These are phyloP conservation scores for Staphylotrichum longicolle DNA, from an alignment of 495 filamentous ascomycete genomes.

Conservation along the genomic window DNA sequence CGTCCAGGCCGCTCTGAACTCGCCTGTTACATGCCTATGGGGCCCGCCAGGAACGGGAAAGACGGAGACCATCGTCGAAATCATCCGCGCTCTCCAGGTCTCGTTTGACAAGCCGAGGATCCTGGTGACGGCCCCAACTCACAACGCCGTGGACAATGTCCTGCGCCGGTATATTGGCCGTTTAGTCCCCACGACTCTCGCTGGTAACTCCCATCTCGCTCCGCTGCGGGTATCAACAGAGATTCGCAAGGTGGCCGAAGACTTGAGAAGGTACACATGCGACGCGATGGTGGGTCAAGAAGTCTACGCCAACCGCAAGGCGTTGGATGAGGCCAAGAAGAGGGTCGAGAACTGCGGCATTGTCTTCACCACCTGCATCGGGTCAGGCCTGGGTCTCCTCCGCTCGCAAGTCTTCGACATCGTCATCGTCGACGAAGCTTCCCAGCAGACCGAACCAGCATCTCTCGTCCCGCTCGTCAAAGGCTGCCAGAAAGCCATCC, in stretches of 20 bases:
- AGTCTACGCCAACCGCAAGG: slow-evolving; percentile 33
- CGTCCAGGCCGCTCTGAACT: slow-evolving; percentile 36
- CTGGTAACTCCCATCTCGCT: neutral
- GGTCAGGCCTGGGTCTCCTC: slow-evolving; percentile 49
- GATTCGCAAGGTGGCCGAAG: slow-evolving; percentile 45
- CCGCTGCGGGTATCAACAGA: slow-evolving; percentile 49
- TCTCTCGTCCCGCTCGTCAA: slow-evolving; percentile 51
- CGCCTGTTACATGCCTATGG: slow-evolving; percentile 48
- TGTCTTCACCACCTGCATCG: slow-evolving; percentile 53
- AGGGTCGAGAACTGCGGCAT: slow-evolving; percentile 41
- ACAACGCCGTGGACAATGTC: slow-evolving; percentile 55
- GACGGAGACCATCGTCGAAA: slow-evolving; percentile 49
- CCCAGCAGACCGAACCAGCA: slow-evolving; percentile 51
- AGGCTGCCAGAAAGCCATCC: slow-evolving; percentile 46
- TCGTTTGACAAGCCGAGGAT: slow-evolving; percentile 34
- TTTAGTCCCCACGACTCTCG: neutral
- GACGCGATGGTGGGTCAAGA: slow-evolving; percentile 52
- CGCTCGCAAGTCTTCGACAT: slow-evolving; percentile 45
- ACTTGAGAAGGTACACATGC: slow-evolving; percentile 45
- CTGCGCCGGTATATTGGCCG: slow-evolving; percentile 43
- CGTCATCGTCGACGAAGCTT: slow-evolving; percentile 54
- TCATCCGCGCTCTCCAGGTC: slow-evolving; percentile 40
- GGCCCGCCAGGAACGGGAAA: slow-evolving; percentile 56
- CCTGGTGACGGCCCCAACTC: slow-evolving; percentile 50
- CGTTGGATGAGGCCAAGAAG: slow-evolving; percentile 38